Evolutionary conservation across 2,329 filamentous ascomycete species (phyloP), one percentile per base, ranked within the genome.

Genomic region (Arthrinium phaeospermum): DNA sequence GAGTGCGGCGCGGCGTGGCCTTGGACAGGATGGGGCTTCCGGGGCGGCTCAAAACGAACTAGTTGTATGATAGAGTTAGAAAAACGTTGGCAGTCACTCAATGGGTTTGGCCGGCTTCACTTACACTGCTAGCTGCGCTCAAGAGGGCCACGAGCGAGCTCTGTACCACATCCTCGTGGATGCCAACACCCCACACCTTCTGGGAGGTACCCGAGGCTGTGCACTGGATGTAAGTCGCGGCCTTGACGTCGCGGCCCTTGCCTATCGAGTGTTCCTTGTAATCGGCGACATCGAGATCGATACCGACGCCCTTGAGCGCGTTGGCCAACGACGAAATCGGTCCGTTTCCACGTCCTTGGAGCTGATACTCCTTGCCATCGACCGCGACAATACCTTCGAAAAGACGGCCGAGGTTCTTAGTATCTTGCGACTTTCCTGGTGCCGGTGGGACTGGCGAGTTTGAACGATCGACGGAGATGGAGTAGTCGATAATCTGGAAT

Each of bases 251-350:
- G 72, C 91, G 90, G 74, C 94, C 94, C 70, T 88, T 87, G 75
- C 94, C 94, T 77, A 98, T 95, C 41, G 95, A 93, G 83, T 98
- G 96, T 83, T 98, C 96, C 86, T 97, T 98, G 87, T 98, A 98
- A 82, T 98, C 94, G 67, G 92, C 90, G 70, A 98, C 94, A 80
- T 98, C 96, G 34, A 98, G 86, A 79, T 97, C 92, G 75, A 98
- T 92, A 72, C 94, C 94, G 46, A 98, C 84, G 22, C 87, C 87
- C 77, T 90, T 90, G 61, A 99, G 88, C 22, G 95, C 96, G 77
- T 94, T 92, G 1, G 94, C 94, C 79, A 98, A 85, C 74, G 93
- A 94, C 4, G 95, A 98, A 77, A 98, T 94, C 46, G 96, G 94
- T 79, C 96, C 96, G 80, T 95, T 97, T 46, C 96, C 96, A 13